phyloP scores from a whole-genome alignment of 495 filamentous ascomycete species.

The Penicillium canariense region DNA sequence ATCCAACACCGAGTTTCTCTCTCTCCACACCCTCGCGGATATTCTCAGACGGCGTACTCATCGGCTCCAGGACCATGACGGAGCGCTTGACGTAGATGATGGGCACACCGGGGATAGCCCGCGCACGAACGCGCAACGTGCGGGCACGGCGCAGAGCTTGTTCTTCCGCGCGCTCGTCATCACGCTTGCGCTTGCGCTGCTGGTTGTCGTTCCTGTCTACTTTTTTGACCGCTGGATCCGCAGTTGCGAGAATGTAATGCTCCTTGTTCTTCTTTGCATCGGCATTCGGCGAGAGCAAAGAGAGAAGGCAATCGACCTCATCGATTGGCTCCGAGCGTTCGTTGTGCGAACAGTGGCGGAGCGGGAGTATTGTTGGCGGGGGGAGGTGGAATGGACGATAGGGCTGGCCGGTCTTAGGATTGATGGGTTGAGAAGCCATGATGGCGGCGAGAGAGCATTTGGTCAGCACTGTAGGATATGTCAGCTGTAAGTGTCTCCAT shows the following conservation, averaged over 20 bases:
- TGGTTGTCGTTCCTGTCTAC: constrained; percentile 21
- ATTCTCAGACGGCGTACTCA: constrained; percentile 62
- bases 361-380: constrained; percentile 60
- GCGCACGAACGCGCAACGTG: constrained; percentile 33
- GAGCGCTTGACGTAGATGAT: constrained; percentile 79
- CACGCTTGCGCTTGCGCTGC: constrained; percentile 28
- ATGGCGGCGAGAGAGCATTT: constrained; percentile 55
- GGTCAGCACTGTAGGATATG: constrained; percentile 51
- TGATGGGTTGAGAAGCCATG: constrained; percentile 44
- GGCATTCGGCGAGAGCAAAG: constrained; percentile 71
- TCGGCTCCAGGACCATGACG: constrained; percentile 89
- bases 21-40: constrained; percentile 67
- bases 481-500: constrained; percentile 7
- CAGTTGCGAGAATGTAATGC: constrained; percentile 83
- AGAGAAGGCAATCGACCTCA: constrained; percentile 73
- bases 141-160: constrained; percentile 34
- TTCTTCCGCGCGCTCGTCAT: constrained; percentile 33
- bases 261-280: constrained; percentile 71
- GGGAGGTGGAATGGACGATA: constrained; percentile 43
- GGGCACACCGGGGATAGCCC: constrained; percentile 66
- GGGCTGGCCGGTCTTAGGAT: constrained; percentile 45
- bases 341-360: constrained; percentile 87
- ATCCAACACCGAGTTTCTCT: constrained; percentile 70
- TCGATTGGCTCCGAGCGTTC: constrained; percentile 72
- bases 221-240: constrained; percentile 34